These are phyloP conservation scores for Raffaelea albimanens DNA, from an alignment of 2,329 filamentous ascomycete species.

Conservation along the genomic window DNA sequence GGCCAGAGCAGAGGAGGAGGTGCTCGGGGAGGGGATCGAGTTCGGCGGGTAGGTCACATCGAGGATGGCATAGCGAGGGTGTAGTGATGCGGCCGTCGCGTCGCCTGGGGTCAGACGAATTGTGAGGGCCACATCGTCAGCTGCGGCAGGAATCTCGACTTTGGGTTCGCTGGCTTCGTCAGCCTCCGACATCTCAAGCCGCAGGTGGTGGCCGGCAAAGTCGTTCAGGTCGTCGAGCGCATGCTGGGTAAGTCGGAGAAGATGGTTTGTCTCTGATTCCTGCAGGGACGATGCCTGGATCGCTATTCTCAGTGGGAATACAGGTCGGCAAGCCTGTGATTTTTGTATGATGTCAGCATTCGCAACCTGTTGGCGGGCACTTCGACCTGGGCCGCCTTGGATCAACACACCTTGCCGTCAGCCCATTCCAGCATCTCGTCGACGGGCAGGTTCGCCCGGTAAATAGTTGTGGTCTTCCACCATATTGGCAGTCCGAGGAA, in stretches of 20 bases:
- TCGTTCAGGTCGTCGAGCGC: constrained; percentile 80
- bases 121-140: constrained; percentile 51
- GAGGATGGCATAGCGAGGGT: constrained; percentile 60
- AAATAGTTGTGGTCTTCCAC: constrained; percentile 91
- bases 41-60: constrained; percentile 69
- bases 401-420: constrained; percentile 62
- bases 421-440: constrained; percentile 86
- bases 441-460: constrained; percentile 74
- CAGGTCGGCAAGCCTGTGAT: constrained; percentile 73
- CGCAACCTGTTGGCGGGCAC: too few relatives aligned
- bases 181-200: constrained; percentile 46
- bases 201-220: constrained; percentile 74
- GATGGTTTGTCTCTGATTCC: constrained; percentile 57
- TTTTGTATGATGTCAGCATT: too few relatives aligned
- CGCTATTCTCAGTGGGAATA: constrained; percentile 77
- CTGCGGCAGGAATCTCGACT: constrained; percentile 18
- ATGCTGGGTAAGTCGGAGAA: constrained; percentile 75
- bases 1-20: constrained; percentile 64
- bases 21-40: constrained; percentile 55
- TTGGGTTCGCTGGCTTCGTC: constrained; percentile 23
- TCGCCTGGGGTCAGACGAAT: constrained; percentile 61
- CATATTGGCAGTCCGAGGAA: constrained; percentile 84
- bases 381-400: too few relatives aligned
- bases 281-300: constrained; percentile 61
- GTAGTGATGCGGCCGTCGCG: constrained; percentile 51